phyloP scores from a whole-genome alignment of 805 yeast species.

The Saturnispora zaruensis region DNA sequence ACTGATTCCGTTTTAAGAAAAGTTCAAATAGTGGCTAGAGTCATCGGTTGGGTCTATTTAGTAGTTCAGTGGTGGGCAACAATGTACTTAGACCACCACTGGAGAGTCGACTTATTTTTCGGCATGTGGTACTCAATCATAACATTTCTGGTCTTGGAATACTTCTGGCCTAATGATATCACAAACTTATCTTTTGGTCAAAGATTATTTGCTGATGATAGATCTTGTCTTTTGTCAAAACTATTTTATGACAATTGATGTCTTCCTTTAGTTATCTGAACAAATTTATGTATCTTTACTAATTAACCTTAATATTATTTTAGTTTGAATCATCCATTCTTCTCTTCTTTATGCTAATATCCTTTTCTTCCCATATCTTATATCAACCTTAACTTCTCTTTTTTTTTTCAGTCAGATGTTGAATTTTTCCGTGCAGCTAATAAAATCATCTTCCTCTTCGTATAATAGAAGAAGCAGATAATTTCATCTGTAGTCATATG shows the following conservation, averaged over 20 bases:
- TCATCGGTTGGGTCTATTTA: constrained; percentile 37
- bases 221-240: background rate
- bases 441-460: background rate
- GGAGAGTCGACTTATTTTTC: constrained; percentile 50
- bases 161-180: background rate
- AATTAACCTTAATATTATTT: background rate
- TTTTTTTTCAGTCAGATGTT: background rate
- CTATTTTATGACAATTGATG: background rate
- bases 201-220: background rate
- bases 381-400: background rate
- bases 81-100: constrained; percentile 65
- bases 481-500: too few species aligned
- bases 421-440: background rate
- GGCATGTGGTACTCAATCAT: constrained; percentile 46
- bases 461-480: background rate
- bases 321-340: background rate
- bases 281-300: background rate
- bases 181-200: background rate
- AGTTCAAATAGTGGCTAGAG: constrained; percentile 15
- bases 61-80: constrained; percentile 68
- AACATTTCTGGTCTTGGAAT: constrained; percentile 32
- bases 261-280: background rate
- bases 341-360: background rate
- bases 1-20: background rate
- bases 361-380: background rate